Base-by-base conservation (phyloP, 2,329 filamentous ascomycete genomes). In the Aspergillus calidoustus region DNA sequence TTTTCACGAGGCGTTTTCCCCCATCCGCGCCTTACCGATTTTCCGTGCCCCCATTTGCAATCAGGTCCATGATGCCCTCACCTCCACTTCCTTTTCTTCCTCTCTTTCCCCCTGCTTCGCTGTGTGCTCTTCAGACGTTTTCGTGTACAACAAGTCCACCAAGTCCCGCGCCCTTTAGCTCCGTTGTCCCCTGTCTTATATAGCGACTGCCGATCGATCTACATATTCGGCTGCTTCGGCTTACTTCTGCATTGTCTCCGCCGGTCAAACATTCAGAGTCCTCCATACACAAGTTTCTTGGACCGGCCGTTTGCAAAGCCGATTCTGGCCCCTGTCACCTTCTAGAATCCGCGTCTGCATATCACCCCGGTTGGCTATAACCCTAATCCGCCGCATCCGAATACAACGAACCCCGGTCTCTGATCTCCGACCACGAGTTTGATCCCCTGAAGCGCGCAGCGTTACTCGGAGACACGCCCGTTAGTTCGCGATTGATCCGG, bases 11-110 rank as follows among this genome's bases (percentile, higher is more conserved):
- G 62, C 48, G 31, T 56, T 57, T 59, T 49, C 55, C 54, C 57
- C 54, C 38, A 62, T 67, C 65, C 65, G 59, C 61, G 63, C 63
- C 59, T 50, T 65, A 63, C 61, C 65, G 61, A 49, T 54, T 51
- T 58, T 52, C 53, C 41, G 58, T 13, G 30, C 46, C 38, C 41
- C 47, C 44, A 41, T 41, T 41, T 41, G 13, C 34, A 41, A 41
- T 41, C 34, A 41, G 15, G 34, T 52, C 28, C 58, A 50, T 51
- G 25, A 51, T 13, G 9, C 50, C 54, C 46, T 43, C 48, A 41
- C 46, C 47, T 55, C 51, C 47, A 59, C 46, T 52, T 38, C 48
- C 15, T 30, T 22, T 54, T 56, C 55, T 44, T 52, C 54, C 61
- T 49, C 54, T 54, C 38, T 46, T 64, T 52, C 34, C 53, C 38